phyloP scores from a whole-genome alignment of 352 stramenopile genomes.

The Nothophytophthora sp. region DNA sequence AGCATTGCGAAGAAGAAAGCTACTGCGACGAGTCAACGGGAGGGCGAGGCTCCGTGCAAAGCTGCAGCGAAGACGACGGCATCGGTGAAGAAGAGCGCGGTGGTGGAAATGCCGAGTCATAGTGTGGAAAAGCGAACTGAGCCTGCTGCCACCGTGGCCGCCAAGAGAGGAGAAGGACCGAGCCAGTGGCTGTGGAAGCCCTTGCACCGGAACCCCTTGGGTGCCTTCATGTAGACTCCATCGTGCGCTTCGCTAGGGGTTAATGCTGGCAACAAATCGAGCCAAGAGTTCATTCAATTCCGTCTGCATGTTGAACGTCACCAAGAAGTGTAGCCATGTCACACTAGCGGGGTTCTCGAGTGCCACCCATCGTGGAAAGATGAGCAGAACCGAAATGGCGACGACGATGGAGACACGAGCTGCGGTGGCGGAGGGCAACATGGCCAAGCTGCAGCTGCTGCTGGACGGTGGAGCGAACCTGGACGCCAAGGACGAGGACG shows the following conservation, averaged over 20 bases:
- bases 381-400: no score
- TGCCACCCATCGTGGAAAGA: no score
- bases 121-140: not conserved
- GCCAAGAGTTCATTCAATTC: no score
- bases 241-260: not conserved
- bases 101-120: not conserved
- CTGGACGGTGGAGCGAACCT: conserved; percentile 29
- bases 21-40: conserved; percentile 3
- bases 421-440: conserved; percentile 28
- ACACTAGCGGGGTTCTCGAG: no score
- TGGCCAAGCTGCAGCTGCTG: conserved; percentile 32
- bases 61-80: not conserved
- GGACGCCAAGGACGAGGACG: conserved; percentile 67
- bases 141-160: not conserved
- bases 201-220: conserved; percentile 17
- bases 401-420: conserved; percentile 26
- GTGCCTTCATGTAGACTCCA: conserved; percentile 1
- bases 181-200: conserved; percentile 22
- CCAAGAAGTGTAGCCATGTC: no score
- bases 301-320: no score
- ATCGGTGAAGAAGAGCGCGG: not conserved
- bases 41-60: not conserved
- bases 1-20: conserved; percentile 24
- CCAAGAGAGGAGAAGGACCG: not conserved
- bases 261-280: no score